Evolutionary conservation across 2,329 filamentous ascomycete genomes (phyloP), one percentile per base, ranked within the genome.

Genomic region (Pyricularia grisea): DNA sequence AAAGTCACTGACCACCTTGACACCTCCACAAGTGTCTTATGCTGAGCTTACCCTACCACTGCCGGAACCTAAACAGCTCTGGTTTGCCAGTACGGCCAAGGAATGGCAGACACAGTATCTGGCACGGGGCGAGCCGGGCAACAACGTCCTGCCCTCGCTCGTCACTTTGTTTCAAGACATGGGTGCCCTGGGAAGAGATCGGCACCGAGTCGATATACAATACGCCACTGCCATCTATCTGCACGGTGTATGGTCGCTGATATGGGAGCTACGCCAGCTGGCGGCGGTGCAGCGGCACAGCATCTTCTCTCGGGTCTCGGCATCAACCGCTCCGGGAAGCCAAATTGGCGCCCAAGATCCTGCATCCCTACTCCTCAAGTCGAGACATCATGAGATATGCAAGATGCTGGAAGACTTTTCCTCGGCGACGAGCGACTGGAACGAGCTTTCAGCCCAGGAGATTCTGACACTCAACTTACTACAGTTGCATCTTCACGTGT

Each of bases 41-140:
- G 83, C 88, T 0, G 90, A 92, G 73, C 78, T 92, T 66, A 86
- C 86, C 4, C 78, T 92, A 2, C 88, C 89, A 1, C 77, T 93
- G 0, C 90, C 90, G 0, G 85, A 85, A 70, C 80, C 86, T 0
- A 82, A 84, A 68, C 81, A 85, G 14, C 76, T 93, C 1, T 93
- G 90, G 90, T 83, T 86, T 66, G 90, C 90, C 1, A 82, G 83
- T 33, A 84, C 84, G 0, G 88, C 90, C 1, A 74, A 79, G 23
- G 84, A 88, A 70, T 93, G 91, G 90, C 91, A 90, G 75, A 76
- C 79, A 9, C 79, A 83, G 0, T 90, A 87, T 71, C 77, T 90
- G 3, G 75, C 80, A 74, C 70, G 78, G 28, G 74, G 78, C 7
- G 75, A 75, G 28, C 72, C 76, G 69, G 78, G 80, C 74, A 77